A percentile compares a stretch with the other conserved stretches of the same genome.
Evolutionary conservation across 2,329 filamentous ascomycete species (phyloP).

Genomic region (Colletotrichum endophyticum): DNA sequence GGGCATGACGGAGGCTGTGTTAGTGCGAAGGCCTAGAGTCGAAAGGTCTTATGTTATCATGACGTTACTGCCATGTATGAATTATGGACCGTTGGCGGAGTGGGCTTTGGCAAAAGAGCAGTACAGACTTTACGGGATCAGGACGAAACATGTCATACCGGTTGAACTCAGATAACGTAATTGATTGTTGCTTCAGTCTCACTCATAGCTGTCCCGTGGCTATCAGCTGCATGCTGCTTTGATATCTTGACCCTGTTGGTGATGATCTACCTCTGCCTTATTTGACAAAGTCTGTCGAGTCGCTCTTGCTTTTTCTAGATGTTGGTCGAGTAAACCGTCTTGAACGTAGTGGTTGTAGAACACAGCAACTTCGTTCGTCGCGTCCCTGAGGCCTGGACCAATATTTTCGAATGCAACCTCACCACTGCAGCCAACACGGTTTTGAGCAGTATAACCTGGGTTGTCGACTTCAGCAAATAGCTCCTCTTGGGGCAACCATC

Average conservation of each 20-base stretch:
- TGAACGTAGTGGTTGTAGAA: background rate
- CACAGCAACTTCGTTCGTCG: background rate
- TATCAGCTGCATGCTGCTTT: accelerated
- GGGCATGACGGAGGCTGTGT: background rate
- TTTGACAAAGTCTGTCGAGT: accelerated
- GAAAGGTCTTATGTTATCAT: background rate
- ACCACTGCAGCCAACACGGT: background rate
- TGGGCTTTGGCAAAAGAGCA: background rate
- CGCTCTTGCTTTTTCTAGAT: background rate
- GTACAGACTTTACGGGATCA: background rate
- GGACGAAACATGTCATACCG: background rate
- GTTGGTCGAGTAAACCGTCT: background rate
- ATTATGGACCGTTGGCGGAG: background rate
- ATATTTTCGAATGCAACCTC: background rate
- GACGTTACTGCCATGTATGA: background rate
- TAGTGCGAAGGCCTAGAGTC: background rate
- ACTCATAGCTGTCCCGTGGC: background rate
- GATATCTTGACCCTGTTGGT: too few relatives aligned
- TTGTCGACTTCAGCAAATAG: background rate
- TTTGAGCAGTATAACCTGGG: background rate
- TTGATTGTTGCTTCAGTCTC: background rate
- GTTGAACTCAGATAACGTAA: background rate
- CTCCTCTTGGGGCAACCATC: background rate
- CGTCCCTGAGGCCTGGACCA: background rate
- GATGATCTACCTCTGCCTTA: too few relatives aligned